Evolutionary conservation across 176 grass and related monocot species (phyloP), one percentile per base, ranked within the genome.

Genomic region (Elaeis guineensis): DNA sequence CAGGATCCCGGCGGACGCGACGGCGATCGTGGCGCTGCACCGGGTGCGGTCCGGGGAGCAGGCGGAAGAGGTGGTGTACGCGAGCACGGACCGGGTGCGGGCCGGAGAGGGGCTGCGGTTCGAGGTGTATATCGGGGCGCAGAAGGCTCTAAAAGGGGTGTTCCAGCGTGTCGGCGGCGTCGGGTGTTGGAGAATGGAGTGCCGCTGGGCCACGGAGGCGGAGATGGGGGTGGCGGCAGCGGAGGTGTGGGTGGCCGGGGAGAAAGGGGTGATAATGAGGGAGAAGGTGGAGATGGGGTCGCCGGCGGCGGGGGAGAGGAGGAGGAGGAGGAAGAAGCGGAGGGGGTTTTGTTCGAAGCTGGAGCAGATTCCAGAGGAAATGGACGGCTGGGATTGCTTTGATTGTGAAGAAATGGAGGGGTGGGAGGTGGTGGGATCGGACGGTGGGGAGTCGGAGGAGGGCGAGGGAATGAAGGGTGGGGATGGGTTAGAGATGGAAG

Each of bases 291-390:
- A 51, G 19, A 35, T 66, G 14, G 19, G 21, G 52, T 50, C 81
- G 60, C 16, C 79, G 60, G 16, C 55, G 52, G 63, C 8, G 63
- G 79, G 14, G 72, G 72, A 69, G 25, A 21, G 51, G 26, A 5
- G 55, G 21, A 54, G 51, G 44, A 5, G 55, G 21, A 54, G 25
- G 11, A 9, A 49, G n/a, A 25, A 62, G 61, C 21, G 63, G 69
- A 6, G 69, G 58, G 16, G 65, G 17, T 79, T 79, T 14, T 73
- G 77, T 32, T 62, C 57, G 16, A 71, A 19, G 77, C 59, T 80
- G 39, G 89, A 83, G 66, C 74, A 72, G 12, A 84, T 84, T 25
- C 74, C 77, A 3, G 79, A 86, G 79, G 82, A 86, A 52, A 22
- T 30, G 30, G 69, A 74, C 7, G 61, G 69, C 15, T 74, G 69